Conservation (phyloP, 345 rosid species). For the Excoecaria cochinchinensis region DNA sequence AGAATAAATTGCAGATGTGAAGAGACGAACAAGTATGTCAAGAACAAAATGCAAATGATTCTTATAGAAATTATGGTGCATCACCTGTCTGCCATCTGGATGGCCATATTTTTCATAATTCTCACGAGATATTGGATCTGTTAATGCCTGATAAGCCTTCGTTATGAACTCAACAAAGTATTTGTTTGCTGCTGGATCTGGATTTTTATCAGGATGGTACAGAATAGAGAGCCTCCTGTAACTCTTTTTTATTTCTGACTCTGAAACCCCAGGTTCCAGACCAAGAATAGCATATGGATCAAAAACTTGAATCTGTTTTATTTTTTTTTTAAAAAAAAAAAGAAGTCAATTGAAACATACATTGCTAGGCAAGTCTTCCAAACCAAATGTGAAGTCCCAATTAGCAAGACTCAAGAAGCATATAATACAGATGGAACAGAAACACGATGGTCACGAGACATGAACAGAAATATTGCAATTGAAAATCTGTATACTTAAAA, state of each 20-base stretch:
- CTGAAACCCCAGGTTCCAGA: constrained; percentile 74
- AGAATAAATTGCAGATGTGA: background rate
- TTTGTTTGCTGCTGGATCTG: constrained; percentile 81
- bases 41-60: constrained; percentile 2
- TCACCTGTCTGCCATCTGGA: constrained; percentile 97
- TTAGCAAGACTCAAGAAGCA: background rate
- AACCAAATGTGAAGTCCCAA: background rate
- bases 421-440: background rate
- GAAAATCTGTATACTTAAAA: background rate
- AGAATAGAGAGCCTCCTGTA: constrained; percentile 84
- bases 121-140: constrained; percentile 89
- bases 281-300: constrained; percentile 90
- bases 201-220: constrained; percentile 99
- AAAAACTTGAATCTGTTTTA: constrained; percentile 73
- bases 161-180: constrained; percentile 88
- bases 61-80: constrained; percentile 14
- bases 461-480: background rate
- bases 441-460: background rate
- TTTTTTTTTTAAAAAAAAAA: background rate
- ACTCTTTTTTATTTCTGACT: constrained; percentile 84
- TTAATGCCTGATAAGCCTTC: constrained; percentile 96
- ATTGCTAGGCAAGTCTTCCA: background rate
- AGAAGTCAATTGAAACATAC: background rate
- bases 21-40: constrained; percentile 1
- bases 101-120: constrained; percentile 98